Evolutionary conservation across 306 rosid genomes (phyloP).

Genomic region (Carpinus fangiana): DNA sequence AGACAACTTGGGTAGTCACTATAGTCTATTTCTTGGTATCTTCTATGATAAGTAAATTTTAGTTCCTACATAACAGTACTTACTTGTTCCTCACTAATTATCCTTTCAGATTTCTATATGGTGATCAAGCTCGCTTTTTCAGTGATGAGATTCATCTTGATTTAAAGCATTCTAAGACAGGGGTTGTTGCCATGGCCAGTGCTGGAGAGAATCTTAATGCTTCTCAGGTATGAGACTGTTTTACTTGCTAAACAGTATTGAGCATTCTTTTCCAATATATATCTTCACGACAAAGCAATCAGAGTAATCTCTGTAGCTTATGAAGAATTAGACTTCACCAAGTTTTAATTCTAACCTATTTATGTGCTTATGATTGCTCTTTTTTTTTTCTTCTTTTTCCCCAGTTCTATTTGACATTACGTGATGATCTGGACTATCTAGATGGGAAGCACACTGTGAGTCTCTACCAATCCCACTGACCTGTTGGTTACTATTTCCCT

Average conservation of each 20-base stretch:
- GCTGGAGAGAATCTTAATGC: slow-evolving; percentile 97
- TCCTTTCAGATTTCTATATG: slow-evolving; percentile 71
- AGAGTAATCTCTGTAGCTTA: not conserved
- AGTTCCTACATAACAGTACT: not conserved
- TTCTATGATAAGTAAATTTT: not conserved
- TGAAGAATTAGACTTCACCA: not conserved
- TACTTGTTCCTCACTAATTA: slow-evolving; percentile 7
- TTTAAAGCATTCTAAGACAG: slow-evolving; percentile 90
- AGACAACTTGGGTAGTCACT: not conserved
- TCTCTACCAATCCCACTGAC: slow-evolving; percentile 18
- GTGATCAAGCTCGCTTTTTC: slow-evolving; percentile 96
- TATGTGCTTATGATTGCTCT: slow-evolving; percentile 22
- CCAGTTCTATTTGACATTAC: slow-evolving; percentile 87
- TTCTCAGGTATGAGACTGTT: slow-evolving; percentile 66
- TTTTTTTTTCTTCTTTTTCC: slow-evolving; percentile 21
- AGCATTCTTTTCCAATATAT: not conserved
- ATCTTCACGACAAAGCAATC: not conserved
- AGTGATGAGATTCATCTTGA: slow-evolving; percentile 77
- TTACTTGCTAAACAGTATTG: not conserved
- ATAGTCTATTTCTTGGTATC: not conserved
- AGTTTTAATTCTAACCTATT: not conserved
- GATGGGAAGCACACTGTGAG: slow-evolving; percentile 93
- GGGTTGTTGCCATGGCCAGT: slow-evolving; percentile 93
- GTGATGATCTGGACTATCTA: slow-evolving; percentile 92
- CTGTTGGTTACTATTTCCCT: not conserved